These are phyloP conservation scores for Tephrocybe rancida DNA, from an alignment of 768 basidiomycete genomes.

Conservation along the genomic window DNA sequence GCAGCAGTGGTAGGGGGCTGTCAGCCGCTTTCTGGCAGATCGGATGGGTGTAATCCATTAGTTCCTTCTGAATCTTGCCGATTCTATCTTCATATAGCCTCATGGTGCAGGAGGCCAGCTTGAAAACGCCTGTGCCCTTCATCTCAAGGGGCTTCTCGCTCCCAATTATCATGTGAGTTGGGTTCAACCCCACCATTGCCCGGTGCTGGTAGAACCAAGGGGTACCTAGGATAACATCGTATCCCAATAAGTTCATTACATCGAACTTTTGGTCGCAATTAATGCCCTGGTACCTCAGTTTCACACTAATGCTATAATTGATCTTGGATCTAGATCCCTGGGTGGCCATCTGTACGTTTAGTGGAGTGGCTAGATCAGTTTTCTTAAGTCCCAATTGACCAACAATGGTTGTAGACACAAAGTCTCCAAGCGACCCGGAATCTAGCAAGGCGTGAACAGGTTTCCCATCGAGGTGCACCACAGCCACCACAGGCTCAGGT, in stretches of 20 bases:
- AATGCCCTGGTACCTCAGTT: constrained; percentile 36
- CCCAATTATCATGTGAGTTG: constrained; percentile 25
- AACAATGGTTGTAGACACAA: constrained; percentile 36
- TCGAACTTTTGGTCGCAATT: constrained; percentile 30
- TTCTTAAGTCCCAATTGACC: constrained; percentile 35
- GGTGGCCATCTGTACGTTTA: constrained; percentile 39
- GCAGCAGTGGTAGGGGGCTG: constrained; percentile 35
- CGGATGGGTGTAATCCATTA: constrained; percentile 23
- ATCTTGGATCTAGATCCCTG: constrained; percentile 42
- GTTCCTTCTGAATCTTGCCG: constrained; percentile 11
- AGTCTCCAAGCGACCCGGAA: constrained; percentile 41
- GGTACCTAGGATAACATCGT: constrained; percentile 43
- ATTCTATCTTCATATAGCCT: constrained; percentile 11
- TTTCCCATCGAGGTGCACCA: constrained; percentile 32
- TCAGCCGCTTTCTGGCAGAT: constrained; percentile 28
- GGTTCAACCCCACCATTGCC: constrained; percentile 26
- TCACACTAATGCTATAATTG: constrained; percentile 24
- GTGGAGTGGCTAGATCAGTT: constrained; percentile 27
- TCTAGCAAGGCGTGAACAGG: constrained; percentile 36
- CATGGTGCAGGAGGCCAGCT: constrained; percentile 10
- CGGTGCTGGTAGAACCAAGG: constrained; percentile 38
- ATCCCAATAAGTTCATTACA: constrained; percentile 38
- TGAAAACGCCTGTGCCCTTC: constrained; percentile 9
- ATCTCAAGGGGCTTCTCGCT: constrained; percentile 20
- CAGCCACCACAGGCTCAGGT: constrained; percentile 35